A percentile compares a stretch with the other conserved stretches of the same genome.
Evolutionary conservation across 139 green algal species (phyloP).

Genomic region (Chloropicon primus): DNA sequence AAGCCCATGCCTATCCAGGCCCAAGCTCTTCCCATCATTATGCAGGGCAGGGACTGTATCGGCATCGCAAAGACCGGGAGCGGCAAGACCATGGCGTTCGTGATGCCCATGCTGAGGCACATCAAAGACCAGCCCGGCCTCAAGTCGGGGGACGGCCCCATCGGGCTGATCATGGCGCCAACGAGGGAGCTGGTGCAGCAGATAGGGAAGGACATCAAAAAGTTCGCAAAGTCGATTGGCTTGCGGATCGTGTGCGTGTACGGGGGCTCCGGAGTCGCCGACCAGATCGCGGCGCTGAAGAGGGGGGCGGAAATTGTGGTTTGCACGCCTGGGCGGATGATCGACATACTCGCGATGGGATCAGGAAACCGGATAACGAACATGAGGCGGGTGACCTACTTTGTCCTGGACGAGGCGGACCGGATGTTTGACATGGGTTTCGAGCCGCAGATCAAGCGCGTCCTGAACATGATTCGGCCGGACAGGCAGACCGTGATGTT

Average conservation of each 20-base stretch:
- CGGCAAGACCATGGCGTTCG: conserved; percentile 95
- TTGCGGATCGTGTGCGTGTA: conserved; percentile 67
- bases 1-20: conserved; percentile 81
- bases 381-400: conserved; percentile 81
- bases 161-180: conserved; percentile 88
- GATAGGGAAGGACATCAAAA: conserved; percentile 59
- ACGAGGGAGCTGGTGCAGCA: conserved; percentile 89
- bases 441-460: conserved; percentile 67
- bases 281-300: conserved; percentile 91
- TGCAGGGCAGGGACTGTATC: conserved; percentile 92
- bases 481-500: conserved; percentile 97
- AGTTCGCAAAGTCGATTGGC: conserved; percentile 48
- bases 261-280: conserved; percentile 73
- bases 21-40: conserved; percentile 87
- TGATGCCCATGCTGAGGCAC: conserved; percentile 91
- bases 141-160: conserved; percentile 58
- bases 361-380: conserved; percentile 84
- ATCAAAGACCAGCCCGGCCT: conserved; percentile 83
- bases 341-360: conserved; percentile 85
- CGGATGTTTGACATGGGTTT: conserved; percentile 99
- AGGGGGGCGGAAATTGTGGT: conserved; percentile 62
- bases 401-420: conserved; percentile 97
- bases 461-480: conserved; percentile 73
- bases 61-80: conserved; percentile 94
- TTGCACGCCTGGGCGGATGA: conserved; percentile 94